Conservation (phyloP, 305 asterid species). For the Striga hermonthica region DNA sequence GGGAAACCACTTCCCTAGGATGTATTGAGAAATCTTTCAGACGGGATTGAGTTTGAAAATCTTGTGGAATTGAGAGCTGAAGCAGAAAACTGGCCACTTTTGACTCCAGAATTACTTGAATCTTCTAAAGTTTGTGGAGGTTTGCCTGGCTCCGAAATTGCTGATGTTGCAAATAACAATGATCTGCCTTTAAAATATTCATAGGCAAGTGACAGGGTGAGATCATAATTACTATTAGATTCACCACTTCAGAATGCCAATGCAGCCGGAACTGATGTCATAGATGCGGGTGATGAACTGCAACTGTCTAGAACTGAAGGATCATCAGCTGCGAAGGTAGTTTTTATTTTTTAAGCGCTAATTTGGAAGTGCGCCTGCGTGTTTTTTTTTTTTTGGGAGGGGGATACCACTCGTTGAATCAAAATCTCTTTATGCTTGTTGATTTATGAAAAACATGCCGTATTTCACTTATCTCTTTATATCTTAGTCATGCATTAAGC, state of each 20-base stretch:
- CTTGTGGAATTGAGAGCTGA: constrained; percentile 42
- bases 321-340: constrained; percentile 61
- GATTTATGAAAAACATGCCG: no score
- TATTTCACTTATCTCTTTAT: no score
- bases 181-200: constrained; percentile 36
- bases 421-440: no score
- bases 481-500: no score
- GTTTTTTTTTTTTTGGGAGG: no score
- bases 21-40: constrained; percentile 66
- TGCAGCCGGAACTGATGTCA: constrained; percentile 39
- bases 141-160: constrained; percentile 37
- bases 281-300: constrained; percentile 41
- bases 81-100: constrained; percentile 36
- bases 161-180: constrained; percentile 40
- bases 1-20: constrained; percentile 70
- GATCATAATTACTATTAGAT: constrained; percentile 36
- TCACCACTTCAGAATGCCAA: constrained; percentile 42
- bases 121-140: constrained; percentile 39
- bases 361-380: no score
- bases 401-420: no score
- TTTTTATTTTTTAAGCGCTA: no score
- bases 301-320: constrained; percentile 36
- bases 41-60: constrained; percentile 53
- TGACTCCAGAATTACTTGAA: constrained; percentile 42
- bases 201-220: constrained; percentile 37